These are phyloP conservation scores for Pinus taeda DNA, from an alignment of 75 land plant genomes.

Conservation along the genomic window DNA sequence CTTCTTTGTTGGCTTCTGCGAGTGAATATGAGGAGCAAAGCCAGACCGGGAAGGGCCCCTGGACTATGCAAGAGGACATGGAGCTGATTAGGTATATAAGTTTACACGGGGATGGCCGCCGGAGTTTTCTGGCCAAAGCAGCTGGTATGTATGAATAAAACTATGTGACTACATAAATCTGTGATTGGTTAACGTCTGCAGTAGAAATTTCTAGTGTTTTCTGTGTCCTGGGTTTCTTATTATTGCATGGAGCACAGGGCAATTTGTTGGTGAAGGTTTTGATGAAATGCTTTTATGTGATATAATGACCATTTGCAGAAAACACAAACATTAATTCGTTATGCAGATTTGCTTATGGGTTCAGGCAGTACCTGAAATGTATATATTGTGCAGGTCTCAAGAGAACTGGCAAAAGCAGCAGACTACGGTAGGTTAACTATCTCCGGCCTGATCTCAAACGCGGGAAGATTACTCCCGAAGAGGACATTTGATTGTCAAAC, in stretches of 20 bases:
- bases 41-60: constrained; percentile 75
- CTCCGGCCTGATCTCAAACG: not conserved
- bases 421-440: not conserved
- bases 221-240: no score
- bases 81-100: constrained; percentile 64
- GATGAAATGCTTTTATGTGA: no score
- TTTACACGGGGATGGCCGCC: constrained; percentile 82
- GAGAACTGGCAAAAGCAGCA: not conserved
- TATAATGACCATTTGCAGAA: no score
- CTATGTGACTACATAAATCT: no score
- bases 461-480: not conserved
- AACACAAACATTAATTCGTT: no score
- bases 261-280: no score
- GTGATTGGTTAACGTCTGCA: no score
- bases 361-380: no score
- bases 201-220: no score
- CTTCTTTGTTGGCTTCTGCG: not conserved
- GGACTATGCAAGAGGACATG: constrained; percentile 84
- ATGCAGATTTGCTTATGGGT: no score
- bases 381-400: not conserved
- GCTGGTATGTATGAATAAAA: constrained; percentile 32
- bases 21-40: constrained; percentile 5
- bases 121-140: constrained; percentile 67
- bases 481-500: not conserved
- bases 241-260: no score